Conservation (phyloP, 176 grass and related monocot genomes). For the Bromus sterilis region DNA sequence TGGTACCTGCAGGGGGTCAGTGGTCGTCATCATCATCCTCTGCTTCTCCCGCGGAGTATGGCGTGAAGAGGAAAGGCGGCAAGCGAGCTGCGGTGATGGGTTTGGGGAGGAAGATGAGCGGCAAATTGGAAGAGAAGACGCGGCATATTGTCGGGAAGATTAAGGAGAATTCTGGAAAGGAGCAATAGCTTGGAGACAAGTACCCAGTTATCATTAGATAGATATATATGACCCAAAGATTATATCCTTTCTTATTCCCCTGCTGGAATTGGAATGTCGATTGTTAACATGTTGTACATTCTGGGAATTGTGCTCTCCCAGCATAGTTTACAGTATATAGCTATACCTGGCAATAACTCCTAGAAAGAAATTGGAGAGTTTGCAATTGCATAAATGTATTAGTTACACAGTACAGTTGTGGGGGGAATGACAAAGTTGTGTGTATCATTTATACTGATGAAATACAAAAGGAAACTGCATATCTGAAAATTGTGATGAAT, state of each 20-base stretch:
- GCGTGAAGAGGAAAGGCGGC: conserved; percentile 28
- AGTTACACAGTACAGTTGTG: background rate
- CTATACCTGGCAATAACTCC: background rate
- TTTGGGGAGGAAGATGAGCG: conserved; percentile 56
- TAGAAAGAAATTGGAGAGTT: background rate
- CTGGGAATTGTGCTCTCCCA: background rate
- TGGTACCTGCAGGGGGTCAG: conserved; percentile 3
- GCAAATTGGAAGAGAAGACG: conserved; percentile 73
- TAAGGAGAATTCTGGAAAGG: conserved; percentile 42
- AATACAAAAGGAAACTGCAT: background rate
- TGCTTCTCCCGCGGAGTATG: conserved; percentile 18
- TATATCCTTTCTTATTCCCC: background rate
- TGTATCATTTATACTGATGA: background rate
- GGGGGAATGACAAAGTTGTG: background rate
- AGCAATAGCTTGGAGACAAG: background rate
- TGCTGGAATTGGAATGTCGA: background rate
- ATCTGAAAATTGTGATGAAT: background rate
- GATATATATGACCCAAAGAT: background rate
- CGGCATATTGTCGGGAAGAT: conserved; percentile 65
- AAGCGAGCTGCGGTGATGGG: conserved; percentile 47
- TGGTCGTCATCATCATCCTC: background rate
- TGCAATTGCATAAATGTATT: background rate
- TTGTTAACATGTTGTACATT: background rate
- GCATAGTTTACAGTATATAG: background rate
- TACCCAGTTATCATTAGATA: background rate